Evolutionary conservation across 768 basidiomycete genomes (phyloP).

Genomic region (Cubamyces lactineus): DNA sequence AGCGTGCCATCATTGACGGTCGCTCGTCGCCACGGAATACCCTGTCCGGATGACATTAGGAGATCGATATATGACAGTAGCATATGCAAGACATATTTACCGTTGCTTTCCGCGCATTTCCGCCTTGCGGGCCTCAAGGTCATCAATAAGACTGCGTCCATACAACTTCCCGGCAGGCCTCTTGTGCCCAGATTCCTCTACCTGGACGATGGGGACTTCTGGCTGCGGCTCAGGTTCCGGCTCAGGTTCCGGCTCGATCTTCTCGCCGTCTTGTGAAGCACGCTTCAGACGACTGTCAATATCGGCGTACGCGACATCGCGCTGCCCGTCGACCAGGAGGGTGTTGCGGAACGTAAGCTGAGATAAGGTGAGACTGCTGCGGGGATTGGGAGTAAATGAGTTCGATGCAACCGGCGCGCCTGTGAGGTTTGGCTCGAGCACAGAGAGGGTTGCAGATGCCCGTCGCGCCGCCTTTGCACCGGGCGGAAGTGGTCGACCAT

Average conservation of each 20-base stretch:
- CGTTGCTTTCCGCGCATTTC: constrained; percentile 83
- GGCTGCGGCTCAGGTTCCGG: constrained; percentile 35
- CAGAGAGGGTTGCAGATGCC: constrained; percentile 44
- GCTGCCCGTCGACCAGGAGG: constrained; percentile 67
- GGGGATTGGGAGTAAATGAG: constrained; percentile 79
- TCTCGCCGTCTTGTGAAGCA: constrained; percentile 79
- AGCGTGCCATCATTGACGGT: constrained; percentile 91
- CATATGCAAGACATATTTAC: constrained; percentile 45
- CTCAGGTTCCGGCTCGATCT: constrained; percentile 52
- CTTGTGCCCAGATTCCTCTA: constrained; percentile 28
- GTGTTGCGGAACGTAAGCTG: constrained; percentile 88
- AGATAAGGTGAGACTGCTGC: constrained; percentile 69
- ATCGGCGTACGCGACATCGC: constrained; percentile 64
- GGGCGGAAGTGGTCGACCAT: constrained; percentile 79
- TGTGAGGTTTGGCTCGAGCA: constrained; percentile 34
- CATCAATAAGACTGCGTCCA: constrained; percentile 89
- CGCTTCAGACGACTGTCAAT: constrained; percentile 65
- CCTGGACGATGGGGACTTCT: constrained; percentile 34
- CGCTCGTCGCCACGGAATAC: constrained; percentile 88
- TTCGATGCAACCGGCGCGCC: constrained; percentile 46
- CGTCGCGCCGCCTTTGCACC: constrained; percentile 65
- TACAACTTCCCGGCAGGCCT: constrained; percentile 83
- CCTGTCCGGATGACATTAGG: constrained; percentile 43
- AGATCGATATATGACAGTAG: constrained; percentile 12
- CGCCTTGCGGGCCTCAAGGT: constrained; percentile 81